Base-by-base conservation (phyloP, 257 asterid species). In the Ilex aquifolium region DNA sequence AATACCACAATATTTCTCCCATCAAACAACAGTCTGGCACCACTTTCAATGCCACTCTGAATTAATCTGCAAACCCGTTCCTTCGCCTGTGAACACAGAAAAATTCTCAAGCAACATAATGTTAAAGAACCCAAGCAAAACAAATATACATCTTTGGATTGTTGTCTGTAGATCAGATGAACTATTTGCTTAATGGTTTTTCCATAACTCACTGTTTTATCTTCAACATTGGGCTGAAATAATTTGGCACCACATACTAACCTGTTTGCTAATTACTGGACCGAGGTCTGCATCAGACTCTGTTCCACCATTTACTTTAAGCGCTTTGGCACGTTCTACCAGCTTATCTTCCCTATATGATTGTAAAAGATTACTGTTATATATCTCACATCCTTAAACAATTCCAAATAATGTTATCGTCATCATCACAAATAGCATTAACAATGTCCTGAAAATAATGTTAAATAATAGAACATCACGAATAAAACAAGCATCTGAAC, bases 211-310 rank as follows among this genome's bases (percentile, higher is more conserved):
- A 2, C 42, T 4, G 5, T 36, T 36, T 36, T 36, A 36, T 36
- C 42, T 8, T 36, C 42, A 36, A 36, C 8, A 36, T 36, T 2
- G 42, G 5, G 8, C 42, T 46, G 32, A 17, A 42, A 13, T 5
- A 27, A 14, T 44, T 73, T 40, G 5, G 42, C 5, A 49, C 14
- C 10, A 49, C 10, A 3, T 11, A 72, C 67, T 53, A 68, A 93
- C 99, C 97, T 93, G 97, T 77, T 82, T 84, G 73, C 92, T 85
- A 72, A 93, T 93, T 60, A 93, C 95, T 56, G 99, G 99, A 64
- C 99, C 99, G 11, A 93, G 96, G 83, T 93, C 95, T 27, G 99
- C 95, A 67, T 84, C 90, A 10, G 95, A 96, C 76, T 93, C 95
- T 67, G 88, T 90, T 81, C 97, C 97, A 42, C 74, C 78, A 74